Evolutionary conservation across 768 basidiomycete species (phyloP).

Genomic region (Naganishia antarctica): DNA sequence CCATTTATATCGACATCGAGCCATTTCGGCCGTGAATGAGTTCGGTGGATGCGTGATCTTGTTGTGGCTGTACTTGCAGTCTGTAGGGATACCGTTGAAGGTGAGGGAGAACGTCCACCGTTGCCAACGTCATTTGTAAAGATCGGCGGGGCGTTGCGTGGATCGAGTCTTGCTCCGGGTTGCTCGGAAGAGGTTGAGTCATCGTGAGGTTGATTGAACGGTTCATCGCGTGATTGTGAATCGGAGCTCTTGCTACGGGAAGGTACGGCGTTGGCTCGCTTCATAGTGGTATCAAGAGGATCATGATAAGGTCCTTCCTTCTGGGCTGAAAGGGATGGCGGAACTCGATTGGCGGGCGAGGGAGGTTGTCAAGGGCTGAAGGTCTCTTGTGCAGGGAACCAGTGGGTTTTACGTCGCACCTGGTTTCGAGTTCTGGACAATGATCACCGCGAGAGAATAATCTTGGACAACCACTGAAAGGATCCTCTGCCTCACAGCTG

Average conservation of each 20-base stretch:
- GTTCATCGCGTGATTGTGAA: too few species aligned
- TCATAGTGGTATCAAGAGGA: not conserved
- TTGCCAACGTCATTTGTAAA: not conserved
- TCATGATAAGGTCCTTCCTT: not conserved
- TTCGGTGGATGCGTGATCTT: not conserved
- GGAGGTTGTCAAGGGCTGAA: too few species aligned
- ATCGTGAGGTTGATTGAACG: too few species aligned
- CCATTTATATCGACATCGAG: conserved; percentile 13
- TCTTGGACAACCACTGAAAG: too few species aligned
- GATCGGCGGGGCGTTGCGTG: not conserved
- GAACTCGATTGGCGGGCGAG: not conserved
- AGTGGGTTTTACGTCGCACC: too few species aligned
- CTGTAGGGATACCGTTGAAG: not conserved
- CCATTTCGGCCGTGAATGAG: conserved; percentile 12
- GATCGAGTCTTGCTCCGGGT: not conserved
- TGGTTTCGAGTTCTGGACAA: too few species aligned
- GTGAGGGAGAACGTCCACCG: not conserved
- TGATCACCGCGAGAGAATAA: too few species aligned
- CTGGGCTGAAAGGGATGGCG: not conserved
- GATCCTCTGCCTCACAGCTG: too few species aligned
- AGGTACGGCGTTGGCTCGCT: not conserved
- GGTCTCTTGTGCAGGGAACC: too few species aligned
- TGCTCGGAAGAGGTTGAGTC: not conserved
- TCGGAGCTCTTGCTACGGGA: too few species aligned
- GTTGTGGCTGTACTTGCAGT: not conserved